A percentile compares a stretch with the other conserved stretches of the same genome.
Evolutionary conservation across 2,329 filamentous ascomycete species (phyloP).

Genomic region (Aspergillus sp.): DNA sequence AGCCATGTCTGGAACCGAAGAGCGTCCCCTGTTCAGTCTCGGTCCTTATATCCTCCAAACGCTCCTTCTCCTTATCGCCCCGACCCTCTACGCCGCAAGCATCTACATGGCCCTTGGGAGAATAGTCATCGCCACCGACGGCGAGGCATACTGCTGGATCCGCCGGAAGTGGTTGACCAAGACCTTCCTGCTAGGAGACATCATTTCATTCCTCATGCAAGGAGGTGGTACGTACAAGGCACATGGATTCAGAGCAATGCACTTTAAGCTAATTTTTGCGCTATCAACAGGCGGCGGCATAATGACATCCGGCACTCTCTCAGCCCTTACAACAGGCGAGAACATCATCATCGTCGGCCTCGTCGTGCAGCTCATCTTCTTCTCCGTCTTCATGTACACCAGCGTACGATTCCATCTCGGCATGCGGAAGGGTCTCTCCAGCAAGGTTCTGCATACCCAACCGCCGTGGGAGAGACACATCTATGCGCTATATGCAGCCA

Average conservation of each 20-base stretch:
- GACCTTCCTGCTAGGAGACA: constrained; percentile 8
- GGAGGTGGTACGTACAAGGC: not conserved
- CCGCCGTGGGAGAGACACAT: not conserved
- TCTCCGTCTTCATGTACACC: constrained; percentile 5
- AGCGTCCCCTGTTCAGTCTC: not conserved
- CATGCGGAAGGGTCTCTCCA: not conserved
- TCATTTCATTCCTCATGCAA: constrained; percentile 9
- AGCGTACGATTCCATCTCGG: not conserved
- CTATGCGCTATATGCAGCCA: not conserved
- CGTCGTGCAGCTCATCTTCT: constrained; percentile 12
- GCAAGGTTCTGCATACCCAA: not conserved
- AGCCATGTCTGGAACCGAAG: too few species aligned
- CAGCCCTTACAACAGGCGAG: constrained; percentile 2
- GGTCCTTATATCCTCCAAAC: constrained; percentile 2
- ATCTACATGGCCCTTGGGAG: constrained; percentile 11
- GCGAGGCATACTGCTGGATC: not conserved
- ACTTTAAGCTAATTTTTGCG: too few species aligned
- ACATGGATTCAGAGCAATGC: too few species aligned
- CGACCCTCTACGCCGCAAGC: constrained; percentile 4
- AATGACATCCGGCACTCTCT: not conserved
- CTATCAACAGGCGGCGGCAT: constrained; percentile 4
- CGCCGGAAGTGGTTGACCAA: not conserved
- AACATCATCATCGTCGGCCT: constrained; percentile 11
- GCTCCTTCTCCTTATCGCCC: constrained; percentile 5
- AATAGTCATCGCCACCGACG: not conserved